Evolutionary conservation across 495 filamentous ascomycete species (phyloP), one percentile per base, ranked within the genome.

Genomic region (Aspergillus coremiiformis): DNA sequence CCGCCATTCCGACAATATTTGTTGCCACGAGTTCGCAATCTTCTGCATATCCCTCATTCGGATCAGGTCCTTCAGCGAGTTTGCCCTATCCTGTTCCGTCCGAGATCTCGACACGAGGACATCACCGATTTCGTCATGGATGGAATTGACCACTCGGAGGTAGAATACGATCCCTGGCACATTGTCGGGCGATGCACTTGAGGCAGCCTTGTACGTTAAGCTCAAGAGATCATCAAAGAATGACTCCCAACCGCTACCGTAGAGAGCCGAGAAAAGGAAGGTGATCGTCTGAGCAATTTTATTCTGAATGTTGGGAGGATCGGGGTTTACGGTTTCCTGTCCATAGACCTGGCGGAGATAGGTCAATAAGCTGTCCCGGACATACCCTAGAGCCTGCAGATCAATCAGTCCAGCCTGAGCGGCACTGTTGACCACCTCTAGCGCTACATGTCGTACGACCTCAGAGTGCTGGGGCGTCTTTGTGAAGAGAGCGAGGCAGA

Each of bases 41-140:
- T 87, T 95, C 56, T 78, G 78, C 63, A 90, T 87, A 63, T 99
- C 92, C 47, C 90, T 77, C 37, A 80, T 78, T 19, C 93, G 83
- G 26, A 96, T 77, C 55, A 94, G 59, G 69, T 99, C 93, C 63
- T 97, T 99, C 50, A 99, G 75, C 39, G 86, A 78, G 24, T 80
- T 87, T 63, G 91, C 88, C 54, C 84, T 82, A 54, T 85, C 86
- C 54, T 84, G 81, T 54, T 96, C 89, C 29, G 79, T 75, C 12
- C 79, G 76, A 22, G 85, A 82, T 39, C 90, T 80, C 17, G 83
- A 79, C n/a, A 96, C 73, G 47, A 96, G 72, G 24, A 89, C 78
- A 73, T 99, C 93, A 42, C 90, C 93, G 67, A 99, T 94, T 67
- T 99, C 93, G 59, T 99, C 93, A 63, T 99, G 93, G 32, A 99